Conservation (phyloP, 768 basidiomycete genomes). For the Auriscalpium orientale region DNA sequence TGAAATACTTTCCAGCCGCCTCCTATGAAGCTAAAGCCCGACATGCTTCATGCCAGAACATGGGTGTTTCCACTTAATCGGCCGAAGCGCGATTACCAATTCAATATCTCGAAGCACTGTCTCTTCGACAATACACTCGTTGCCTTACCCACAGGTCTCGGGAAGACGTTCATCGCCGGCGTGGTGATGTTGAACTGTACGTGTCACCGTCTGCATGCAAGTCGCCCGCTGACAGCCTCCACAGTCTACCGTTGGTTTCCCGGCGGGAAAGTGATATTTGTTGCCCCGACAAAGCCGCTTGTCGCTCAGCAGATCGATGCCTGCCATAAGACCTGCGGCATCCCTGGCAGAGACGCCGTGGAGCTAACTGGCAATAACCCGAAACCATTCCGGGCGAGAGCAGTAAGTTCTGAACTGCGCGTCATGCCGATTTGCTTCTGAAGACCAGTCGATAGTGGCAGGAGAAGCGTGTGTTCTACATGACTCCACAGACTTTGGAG, state of each 20-base stretch:
- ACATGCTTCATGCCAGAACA: constrained; percentile 70
- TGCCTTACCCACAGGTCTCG: constrained; percentile 89
- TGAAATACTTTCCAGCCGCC: constrained; percentile 38
- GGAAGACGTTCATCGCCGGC: constrained; percentile 97
- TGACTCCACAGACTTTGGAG: constrained; percentile 91
- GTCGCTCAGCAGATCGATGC: constrained; percentile 94
- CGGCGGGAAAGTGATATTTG: constrained; percentile 84
- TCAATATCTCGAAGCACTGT: constrained; percentile 79
- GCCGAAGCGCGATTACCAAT: constrained; percentile 89
- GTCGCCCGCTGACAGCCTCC: not conserved
- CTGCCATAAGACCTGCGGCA: constrained; percentile 89
- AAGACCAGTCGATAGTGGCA: constrained; percentile 46
- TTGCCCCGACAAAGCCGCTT: constrained; percentile 93
- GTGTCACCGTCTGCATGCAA: constrained; percentile 13
- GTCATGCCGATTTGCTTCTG: not conserved
- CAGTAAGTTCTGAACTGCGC: constrained; percentile 36
- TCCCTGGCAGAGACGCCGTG: constrained; percentile 76
- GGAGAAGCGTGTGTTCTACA: constrained; percentile 83
- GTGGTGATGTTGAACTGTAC: constrained; percentile 93
- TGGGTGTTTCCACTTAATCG: constrained; percentile 92
- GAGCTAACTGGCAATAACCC: constrained; percentile 80
- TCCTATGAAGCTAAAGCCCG: constrained; percentile 70
- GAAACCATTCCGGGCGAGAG: constrained; percentile 43
- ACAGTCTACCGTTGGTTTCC: constrained; percentile 91
- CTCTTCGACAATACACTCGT: constrained; percentile 93